Conservation (phyloP, 768 basidiomycete species). For the Chalciporus piperatus region DNA sequence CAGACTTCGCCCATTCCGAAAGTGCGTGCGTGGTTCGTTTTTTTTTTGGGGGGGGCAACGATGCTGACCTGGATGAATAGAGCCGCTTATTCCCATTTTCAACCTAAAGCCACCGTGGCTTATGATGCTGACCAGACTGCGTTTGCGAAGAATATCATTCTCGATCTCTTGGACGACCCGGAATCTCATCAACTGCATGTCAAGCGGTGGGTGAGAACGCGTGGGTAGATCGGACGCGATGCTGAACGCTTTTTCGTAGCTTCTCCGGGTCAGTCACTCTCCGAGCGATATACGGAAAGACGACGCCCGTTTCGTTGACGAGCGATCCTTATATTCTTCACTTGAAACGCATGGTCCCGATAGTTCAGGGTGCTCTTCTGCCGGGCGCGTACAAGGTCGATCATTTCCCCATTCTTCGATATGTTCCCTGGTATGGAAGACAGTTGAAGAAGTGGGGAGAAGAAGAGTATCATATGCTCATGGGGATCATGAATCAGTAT, state of each 20-base stretch:
- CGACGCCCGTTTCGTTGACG: constrained; percentile 12
- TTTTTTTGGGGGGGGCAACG: not conserved
- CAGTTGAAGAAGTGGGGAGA: constrained; percentile 52
- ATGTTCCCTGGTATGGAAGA: constrained; percentile 60
- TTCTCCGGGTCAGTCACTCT: constrained; percentile 27
- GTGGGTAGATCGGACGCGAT: not conserved
- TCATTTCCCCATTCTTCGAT: constrained; percentile 34
- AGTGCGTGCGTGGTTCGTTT: constrained; percentile 26
- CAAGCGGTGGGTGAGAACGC: constrained; percentile 11
- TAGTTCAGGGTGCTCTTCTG: constrained; percentile 30
- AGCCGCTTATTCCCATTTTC: constrained; percentile 52
- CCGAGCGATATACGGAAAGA: constrained; percentile 29
- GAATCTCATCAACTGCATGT: constrained; percentile 22
- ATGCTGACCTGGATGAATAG: constrained; percentile 26
- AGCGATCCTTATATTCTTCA: constrained; percentile 22
- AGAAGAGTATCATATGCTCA: constrained; percentile 52
- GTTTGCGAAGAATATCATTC: constrained; percentile 26
- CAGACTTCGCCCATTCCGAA: constrained; percentile 54
- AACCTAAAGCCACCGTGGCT: constrained; percentile 42
- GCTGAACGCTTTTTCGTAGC: constrained; percentile 2
- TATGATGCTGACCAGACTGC: constrained; percentile 47
- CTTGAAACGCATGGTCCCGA: constrained; percentile 27
- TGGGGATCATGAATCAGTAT: constrained; percentile 43
- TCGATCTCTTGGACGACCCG: constrained; percentile 23
- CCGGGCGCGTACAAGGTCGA: constrained; percentile 36